Conservation (phyloP, 495 filamentous ascomycete genomes). For the Hypoxylon intermedium region DNA sequence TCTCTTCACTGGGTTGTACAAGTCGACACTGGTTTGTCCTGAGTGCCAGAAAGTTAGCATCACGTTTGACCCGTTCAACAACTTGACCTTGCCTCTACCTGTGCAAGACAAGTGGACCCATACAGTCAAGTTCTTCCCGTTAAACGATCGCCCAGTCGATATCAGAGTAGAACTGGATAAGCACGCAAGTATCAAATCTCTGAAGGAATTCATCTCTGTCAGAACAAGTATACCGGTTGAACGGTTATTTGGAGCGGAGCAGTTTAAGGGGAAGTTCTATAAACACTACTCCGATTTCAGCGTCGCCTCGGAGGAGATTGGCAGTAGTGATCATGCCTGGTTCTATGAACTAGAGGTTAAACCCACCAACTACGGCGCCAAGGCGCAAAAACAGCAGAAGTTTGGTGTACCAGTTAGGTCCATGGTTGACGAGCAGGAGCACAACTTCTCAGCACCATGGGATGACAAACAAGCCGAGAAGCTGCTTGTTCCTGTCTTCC, state of each 20-base stretch:
- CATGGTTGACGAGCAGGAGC: conserved; percentile 61
- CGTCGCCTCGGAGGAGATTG: conserved; percentile 73
- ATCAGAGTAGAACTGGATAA: conserved; percentile 89
- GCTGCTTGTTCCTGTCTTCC: conserved; percentile 80
- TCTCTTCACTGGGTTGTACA: conserved; percentile 96
- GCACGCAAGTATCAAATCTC: conserved; percentile 69
- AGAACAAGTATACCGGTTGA: conserved; percentile 67
- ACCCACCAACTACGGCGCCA: conserved; percentile 76
- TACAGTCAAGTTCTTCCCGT: conserved; percentile 74
- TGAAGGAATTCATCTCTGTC: conserved; percentile 79
- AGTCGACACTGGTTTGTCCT: conserved; percentile 93
- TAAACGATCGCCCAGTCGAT: conserved; percentile 67
- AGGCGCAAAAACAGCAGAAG: conserved; percentile 57
- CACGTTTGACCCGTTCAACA: conserved; percentile 98
- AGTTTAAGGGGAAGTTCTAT: conserved; percentile 82
- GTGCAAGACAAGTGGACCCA: conserved; percentile 79
- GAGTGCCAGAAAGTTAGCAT: conserved; percentile 94
- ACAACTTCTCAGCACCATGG: conserved; percentile 59
- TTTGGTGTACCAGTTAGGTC: conserved; percentile 47
- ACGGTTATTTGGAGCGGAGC: conserved; percentile 75
- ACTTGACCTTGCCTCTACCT: conserved; percentile 87
- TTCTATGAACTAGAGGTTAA: conserved; percentile 80
- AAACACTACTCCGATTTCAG: conserved; percentile 74
- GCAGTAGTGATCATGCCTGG: conserved; percentile 66
- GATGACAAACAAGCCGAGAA: conserved; percentile 71